Conservation (phyloP, 2,329 filamentous ascomycete genomes). For the Sarocladiaceae sp. region DNA sequence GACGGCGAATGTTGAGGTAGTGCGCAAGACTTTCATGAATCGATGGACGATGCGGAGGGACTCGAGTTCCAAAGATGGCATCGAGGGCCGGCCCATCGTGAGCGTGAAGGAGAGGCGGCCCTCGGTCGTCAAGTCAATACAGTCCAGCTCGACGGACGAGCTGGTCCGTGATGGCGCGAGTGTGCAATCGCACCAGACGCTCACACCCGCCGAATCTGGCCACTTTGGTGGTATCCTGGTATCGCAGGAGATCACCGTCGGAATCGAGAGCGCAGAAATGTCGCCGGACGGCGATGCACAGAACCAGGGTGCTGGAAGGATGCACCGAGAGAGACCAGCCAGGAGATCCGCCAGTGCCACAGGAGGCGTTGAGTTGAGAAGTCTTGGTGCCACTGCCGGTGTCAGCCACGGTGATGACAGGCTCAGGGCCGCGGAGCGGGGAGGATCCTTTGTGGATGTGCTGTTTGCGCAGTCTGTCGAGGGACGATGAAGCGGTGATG, state of each 20-base stretch:
- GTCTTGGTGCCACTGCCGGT: slow-evolving; percentile 46
- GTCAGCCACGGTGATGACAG: slow-evolving; percentile 39
- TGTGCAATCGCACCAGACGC: background rate
- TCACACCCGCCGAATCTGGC: background rate
- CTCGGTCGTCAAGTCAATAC: slow-evolving; percentile 3
- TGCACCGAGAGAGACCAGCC: background rate
- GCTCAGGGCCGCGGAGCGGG: slow-evolving; percentile 19
- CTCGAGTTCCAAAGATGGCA: background rate
- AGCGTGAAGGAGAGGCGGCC: background rate
- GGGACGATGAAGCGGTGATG: background rate
- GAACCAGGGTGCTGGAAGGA: background rate
- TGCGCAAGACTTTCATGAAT: slow-evolving; percentile 2
- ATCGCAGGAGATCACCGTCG: slow-evolving; percentile 52
- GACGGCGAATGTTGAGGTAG: slow-evolving; percentile 9
- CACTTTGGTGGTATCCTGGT: slow-evolving; percentile 54
- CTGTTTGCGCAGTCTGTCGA: slow-evolving; percentile 32
- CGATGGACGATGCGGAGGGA: background rate
- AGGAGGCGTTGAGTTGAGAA: slow-evolving; percentile 38
- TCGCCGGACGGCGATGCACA: background rate
- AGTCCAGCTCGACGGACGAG: slow-evolving; percentile 5
- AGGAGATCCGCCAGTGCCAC: background rate
- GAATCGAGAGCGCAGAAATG: background rate
- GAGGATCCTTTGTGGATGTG: slow-evolving; percentile 25
- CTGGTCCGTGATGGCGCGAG: background rate
- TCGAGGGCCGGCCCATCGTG: background rate